Evolutionary conservation across 352 stramenopile genomes (phyloP), one percentile per base, ranked within the genome.

Genomic region (Phytophthora brassicae): DNA sequence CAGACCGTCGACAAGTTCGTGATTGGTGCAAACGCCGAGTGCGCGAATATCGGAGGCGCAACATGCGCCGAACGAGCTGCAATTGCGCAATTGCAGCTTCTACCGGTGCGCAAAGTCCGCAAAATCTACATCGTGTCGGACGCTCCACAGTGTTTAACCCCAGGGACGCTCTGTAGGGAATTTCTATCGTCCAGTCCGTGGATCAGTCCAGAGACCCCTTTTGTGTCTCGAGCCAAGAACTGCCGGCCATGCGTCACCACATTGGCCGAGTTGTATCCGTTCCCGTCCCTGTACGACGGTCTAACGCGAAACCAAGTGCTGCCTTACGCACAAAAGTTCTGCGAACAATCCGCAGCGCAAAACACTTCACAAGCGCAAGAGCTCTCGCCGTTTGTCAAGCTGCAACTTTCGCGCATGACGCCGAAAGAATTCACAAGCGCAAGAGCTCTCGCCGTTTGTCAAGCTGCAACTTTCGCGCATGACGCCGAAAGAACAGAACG

Each of bases 61-160:
- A 89, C 96, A 29, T 97, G 90, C 51, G 89, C 90, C 39, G 90
- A 97, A 74, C 77, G 89, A 31, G 75, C 87, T 8, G 88, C 86
- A 3, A 79, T 96, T 50, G 79, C 80, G 17, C 85, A 95, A 65
- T 60, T 97, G 38, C 73, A 84, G 66, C 84, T 94, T 29, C 64
- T 84, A 58, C 72, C 70, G 1, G 64, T 81, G 50, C 65, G 64
- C 31, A 56, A 65, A 56, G 72, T 91, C 13, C 75, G 74, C 47
- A 78, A 77, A 57, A 78, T 96, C 47, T 87, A 92, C 63, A 94
- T 97, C 68, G 79, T 92, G 33, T 95, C 86, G 45, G 90, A 97
- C 72, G 77, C 79, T 42, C 56, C 75, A 8, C 71, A 86, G 59
- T 87, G 88, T 54, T 82, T 97, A 49, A 88, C 81, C 33, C 89